phyloP scores from a whole-genome alignment of 2,329 filamentous ascomycete genomes.

The Hymenoscyphus occultus region DNA sequence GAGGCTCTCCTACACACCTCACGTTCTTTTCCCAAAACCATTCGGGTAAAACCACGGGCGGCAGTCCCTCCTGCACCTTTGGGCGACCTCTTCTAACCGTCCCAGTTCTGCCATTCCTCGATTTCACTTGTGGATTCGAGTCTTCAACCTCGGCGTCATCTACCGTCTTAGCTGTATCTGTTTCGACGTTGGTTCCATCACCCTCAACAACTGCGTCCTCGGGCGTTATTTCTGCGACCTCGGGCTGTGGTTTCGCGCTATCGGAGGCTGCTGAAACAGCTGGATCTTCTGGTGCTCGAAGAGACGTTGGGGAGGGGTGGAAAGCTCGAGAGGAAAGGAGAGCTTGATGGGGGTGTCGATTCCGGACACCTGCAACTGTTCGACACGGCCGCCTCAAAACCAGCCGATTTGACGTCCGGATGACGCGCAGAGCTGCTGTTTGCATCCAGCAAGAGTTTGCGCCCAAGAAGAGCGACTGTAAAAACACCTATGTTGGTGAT shows the following conservation, averaged over 20 bases:
- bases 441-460: slow-evolving; percentile 35
- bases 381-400: slow-evolving; percentile 32
- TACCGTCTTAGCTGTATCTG: slow-evolving; percentile 6
- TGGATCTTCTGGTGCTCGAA: slow-evolving; percentile 29
- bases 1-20: slow-evolving; percentile 21
- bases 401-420: slow-evolving; percentile 32
- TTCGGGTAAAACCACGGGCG: slow-evolving; percentile 53
- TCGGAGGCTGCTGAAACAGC: slow-evolving; percentile 12
- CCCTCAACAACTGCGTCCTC: background rate
- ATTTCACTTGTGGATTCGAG: slow-evolving; percentile 13
- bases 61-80: slow-evolving; percentile 37
- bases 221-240: slow-evolving; percentile 3
- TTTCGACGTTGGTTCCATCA: slow-evolving; percentile 3
- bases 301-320: slow-evolving; percentile 30
- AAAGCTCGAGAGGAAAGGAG: slow-evolving; percentile 26
- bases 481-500: slow-evolving; percentile 2
- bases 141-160: slow-evolving; percentile 11
- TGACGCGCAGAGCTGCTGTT: slow-evolving; percentile 31
- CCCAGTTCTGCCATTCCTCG: slow-evolving; percentile 21
- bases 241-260: background rate
- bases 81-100: slow-evolving; percentile 17
- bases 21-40: slow-evolving; percentile 56
- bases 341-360: slow-evolving; percentile 27
- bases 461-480: slow-evolving; percentile 29
- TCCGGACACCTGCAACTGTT: slow-evolving; percentile 28